Percentiles rank a stretch among this genome's conserved stretches.
These are phyloP conservation scores for Fusarium oligoseptatum DNA, from an alignment of 2,329 filamentous ascomycete species.

Conservation along the genomic window DNA sequence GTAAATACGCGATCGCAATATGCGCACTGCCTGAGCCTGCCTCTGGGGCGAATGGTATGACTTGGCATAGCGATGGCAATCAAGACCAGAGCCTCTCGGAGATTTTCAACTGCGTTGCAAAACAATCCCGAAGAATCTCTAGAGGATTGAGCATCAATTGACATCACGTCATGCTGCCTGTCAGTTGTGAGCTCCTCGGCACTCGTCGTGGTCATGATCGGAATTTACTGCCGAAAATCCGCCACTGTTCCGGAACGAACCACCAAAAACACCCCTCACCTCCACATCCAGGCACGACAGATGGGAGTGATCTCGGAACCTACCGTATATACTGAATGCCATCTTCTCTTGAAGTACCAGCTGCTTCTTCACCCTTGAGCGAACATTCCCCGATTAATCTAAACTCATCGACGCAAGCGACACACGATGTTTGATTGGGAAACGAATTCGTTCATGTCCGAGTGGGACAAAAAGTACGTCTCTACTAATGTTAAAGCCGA, in stretches of 20 bases:
- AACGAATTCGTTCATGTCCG: constrained; percentile 24
- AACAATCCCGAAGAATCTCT: background rate
- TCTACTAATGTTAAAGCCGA: constrained; percentile 28
- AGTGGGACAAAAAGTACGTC: constrained; percentile 31
- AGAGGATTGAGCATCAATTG: background rate
- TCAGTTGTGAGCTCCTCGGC: background rate
- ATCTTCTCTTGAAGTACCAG: background rate
- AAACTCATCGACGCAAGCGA: background rate
- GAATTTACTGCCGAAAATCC: constrained; percentile 3
- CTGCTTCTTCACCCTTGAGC: background rate
- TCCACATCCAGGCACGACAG: background rate
- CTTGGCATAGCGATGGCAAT: background rate
- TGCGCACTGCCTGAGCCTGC: constrained; percentile 10
- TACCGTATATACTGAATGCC: background rate
- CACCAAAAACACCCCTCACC: background rate
- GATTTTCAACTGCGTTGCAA: background rate
- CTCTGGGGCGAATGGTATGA: background rate
- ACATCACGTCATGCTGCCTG: background rate
- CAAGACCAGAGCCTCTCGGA: background rate
- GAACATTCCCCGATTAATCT: accelerated
- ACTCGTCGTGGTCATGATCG: background rate
- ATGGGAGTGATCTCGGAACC: background rate
- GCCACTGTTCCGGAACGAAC: background rate
- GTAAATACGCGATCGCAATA: constrained; percentile 23
- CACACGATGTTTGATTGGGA: constrained; percentile 30